These are phyloP conservation scores for Prototheca stagnorum DNA, from an alignment of 163 green algal genomes.

Conservation along the genomic window DNA sequence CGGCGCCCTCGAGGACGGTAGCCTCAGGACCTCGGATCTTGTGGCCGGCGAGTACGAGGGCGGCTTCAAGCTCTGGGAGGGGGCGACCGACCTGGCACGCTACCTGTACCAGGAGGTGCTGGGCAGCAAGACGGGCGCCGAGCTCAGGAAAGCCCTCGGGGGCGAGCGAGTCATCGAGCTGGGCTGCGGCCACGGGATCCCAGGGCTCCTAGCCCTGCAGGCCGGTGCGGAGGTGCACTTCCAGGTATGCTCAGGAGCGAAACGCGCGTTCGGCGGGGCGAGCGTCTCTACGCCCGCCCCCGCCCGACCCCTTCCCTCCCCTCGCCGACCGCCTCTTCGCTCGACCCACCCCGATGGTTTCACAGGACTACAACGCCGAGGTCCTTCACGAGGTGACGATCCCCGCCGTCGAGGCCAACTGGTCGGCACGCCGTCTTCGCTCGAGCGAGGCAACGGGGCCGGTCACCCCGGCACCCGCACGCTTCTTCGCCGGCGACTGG, in stretches of 20 bases:
- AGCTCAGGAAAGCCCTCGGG: too few relatives aligned
- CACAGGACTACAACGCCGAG: conserved; percentile 72
- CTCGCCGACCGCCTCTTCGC: too few relatives aligned
- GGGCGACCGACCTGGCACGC: conserved; percentile 48
- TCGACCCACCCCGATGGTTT: too few relatives aligned
- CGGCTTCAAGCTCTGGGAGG: conserved; percentile 83
- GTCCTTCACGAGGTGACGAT: conserved; percentile 53
- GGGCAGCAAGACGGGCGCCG: too few relatives aligned
- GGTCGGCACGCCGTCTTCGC: conserved; percentile 9
- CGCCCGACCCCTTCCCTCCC: too few relatives aligned
- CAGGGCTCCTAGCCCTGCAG: conserved; percentile 53
- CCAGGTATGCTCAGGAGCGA: too few relatives aligned
- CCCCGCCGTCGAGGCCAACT: conserved; percentile 58
- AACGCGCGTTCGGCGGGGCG: too few relatives aligned
- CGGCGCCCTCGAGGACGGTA: too few relatives aligned
- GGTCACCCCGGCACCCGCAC: neutral
- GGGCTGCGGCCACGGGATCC: conserved; percentile 75
- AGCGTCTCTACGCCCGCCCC: too few relatives aligned
- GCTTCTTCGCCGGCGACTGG: conserved; percentile 42
- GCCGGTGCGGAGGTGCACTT: conserved; percentile 62
- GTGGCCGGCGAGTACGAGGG: too few relatives aligned
- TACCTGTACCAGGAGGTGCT: conserved; percentile 24
- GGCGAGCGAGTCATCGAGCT: conserved; percentile 84
- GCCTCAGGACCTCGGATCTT: too few relatives aligned
- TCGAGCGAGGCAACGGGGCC: neutral